Conservation (phyloP, 202 grass and related monocot species). For the Eragrostis tef region DNA sequence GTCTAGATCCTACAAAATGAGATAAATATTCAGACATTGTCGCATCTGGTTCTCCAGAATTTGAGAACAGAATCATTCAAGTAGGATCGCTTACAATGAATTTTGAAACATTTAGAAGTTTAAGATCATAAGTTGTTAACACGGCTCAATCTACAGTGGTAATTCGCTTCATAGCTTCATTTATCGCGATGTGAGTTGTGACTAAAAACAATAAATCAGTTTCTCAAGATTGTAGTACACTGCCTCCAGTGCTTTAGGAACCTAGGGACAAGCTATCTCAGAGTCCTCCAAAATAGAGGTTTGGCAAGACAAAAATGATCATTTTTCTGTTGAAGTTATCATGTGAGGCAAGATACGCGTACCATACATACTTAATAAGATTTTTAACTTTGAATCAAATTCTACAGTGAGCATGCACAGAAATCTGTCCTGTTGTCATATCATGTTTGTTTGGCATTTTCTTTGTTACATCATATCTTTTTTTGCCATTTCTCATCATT, state of each 20-base stretch:
- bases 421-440: too few species aligned
- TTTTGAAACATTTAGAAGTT: not conserved
- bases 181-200: not conserved
- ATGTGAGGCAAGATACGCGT: too few species aligned
- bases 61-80: conserved; percentile 23
- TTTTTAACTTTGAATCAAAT: too few species aligned
- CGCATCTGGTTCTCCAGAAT: not conserved
- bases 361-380: too few species aligned
- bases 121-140: not conserved
- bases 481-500: conserved; percentile 38
- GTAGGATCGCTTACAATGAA: conserved; percentile 16
- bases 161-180: conserved; percentile 2
- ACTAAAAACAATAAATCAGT: not conserved
- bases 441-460: too few species aligned
- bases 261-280: too few species aligned
- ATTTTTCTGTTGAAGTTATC: not conserved
- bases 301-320: too few species aligned
- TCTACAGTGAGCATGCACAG: too few species aligned
- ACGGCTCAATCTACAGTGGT: not conserved
- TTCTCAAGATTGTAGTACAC: not conserved
- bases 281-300: too few species aligned
- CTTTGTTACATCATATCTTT: too few species aligned
- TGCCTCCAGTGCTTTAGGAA: too few species aligned
- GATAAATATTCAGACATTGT: not conserved
- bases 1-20: not conserved